Conservation (phyloP, 2,329 filamentous ascomycete species). For the Colletotrichum chrysophilum region DNA sequence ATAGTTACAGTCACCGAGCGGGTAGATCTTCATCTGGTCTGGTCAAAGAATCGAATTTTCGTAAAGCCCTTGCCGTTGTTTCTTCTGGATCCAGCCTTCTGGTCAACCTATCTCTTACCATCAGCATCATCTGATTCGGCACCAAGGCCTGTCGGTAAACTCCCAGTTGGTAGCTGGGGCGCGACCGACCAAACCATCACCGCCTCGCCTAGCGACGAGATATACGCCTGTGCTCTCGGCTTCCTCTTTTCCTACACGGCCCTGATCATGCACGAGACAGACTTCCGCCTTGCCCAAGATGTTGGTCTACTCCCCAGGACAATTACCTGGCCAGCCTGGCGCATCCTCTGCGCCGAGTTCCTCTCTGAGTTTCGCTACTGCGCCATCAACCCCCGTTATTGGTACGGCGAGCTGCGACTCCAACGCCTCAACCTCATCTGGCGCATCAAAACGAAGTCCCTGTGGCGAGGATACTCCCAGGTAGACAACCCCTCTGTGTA, state of each 20-base stretch:
- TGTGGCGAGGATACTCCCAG: rapidly evolving
- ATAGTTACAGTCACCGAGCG: not conserved
- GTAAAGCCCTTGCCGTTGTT: not conserved
- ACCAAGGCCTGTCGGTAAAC: rapidly evolving
- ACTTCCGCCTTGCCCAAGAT: not conserved
- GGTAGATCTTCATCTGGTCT: not conserved
- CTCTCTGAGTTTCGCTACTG: not conserved
- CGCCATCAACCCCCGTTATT: not conserved
- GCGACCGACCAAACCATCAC: not conserved
- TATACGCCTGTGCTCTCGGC: not conserved
- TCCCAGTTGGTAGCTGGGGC: not conserved
- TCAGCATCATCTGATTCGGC: not conserved
- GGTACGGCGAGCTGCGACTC: not conserved
- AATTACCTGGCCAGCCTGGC: not conserved
- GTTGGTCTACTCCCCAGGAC: rapidly evolving
- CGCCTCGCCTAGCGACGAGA: not conserved
- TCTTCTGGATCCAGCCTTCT: not conserved
- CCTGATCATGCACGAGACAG: rapidly evolving
- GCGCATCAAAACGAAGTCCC: not conserved
- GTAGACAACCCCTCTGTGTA: not conserved
- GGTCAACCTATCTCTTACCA: not conserved
- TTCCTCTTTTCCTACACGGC: not conserved
- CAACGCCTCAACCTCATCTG: not conserved
- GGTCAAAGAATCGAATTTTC: not conserved
- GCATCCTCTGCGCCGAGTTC: not conserved